Percentiles rank a stretch among this genome's conserved stretches.
Evolutionary conservation across 331 rosid species (phyloP).

Genomic region (Acacia pycnantha): DNA sequence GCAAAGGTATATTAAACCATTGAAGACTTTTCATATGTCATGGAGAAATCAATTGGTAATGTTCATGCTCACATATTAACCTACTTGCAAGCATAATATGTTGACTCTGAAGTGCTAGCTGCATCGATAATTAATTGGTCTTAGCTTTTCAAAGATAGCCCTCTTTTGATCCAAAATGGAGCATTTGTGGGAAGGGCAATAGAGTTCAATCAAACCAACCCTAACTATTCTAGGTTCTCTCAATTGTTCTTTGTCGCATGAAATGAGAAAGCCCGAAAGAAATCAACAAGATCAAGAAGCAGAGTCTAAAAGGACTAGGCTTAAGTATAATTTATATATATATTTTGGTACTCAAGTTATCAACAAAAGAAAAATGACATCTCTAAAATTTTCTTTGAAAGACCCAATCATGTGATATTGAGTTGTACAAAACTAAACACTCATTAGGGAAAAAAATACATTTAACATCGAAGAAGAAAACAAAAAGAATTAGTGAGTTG

Average conservation of each 20-base stretch:
- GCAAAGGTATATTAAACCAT: neutral
- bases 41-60: conserved; percentile 18
- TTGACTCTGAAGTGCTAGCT: conserved; percentile 82
- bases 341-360: neutral
- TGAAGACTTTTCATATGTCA: conserved; percentile 8
- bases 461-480: neutral
- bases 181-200: conserved; percentile 76
- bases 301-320: neutral
- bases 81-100: conserved; percentile 87
- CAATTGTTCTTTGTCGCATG: conserved; percentile 65
- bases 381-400: neutral
- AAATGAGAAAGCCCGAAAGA: conserved; percentile 73
- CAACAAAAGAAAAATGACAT: neutral
- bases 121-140: conserved; percentile 79
- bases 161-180: conserved; percentile 68
- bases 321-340: neutral
- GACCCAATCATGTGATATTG: neutral
- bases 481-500: neutral
- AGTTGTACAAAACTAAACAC: neutral
- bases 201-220: conserved; percentile 88
- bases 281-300: conserved; percentile 11
- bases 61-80: conserved; percentile 20
- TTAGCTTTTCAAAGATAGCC: conserved; percentile 68
- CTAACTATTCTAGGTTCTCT: conserved; percentile 78
- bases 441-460: neutral